Conservation (phyloP, 495 filamentous ascomycete species). For the Penicillium egyptiacum region DNA sequence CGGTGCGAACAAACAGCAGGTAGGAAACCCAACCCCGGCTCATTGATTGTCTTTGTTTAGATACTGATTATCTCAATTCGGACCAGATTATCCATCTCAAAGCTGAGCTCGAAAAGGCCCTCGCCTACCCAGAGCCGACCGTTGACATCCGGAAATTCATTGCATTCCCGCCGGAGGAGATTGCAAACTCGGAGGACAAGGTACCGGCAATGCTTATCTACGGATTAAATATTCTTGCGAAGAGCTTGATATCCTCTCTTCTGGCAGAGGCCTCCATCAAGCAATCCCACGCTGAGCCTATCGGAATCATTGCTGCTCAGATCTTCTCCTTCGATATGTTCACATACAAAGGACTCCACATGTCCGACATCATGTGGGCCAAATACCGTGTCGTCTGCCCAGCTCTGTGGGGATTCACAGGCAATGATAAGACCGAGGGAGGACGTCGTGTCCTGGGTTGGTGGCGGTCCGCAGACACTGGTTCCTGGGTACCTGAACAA, state of each 20-base stretch:
- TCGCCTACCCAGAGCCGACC: constrained; percentile 49
- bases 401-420: constrained; percentile 80
- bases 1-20: constrained; percentile 58
- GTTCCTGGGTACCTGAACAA: constrained; percentile 61
- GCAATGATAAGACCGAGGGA: constrained; percentile 68
- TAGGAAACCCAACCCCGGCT: constrained; percentile 15
- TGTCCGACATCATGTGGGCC: constrained; percentile 86
- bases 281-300: constrained; percentile 70
- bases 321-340: constrained; percentile 70
- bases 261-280: constrained; percentile 70
- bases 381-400: constrained; percentile 82
- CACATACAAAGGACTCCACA: constrained; percentile 64
- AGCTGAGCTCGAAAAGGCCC: constrained; percentile 45
- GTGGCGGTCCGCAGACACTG: constrained; percentile 55
- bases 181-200: constrained; percentile 54
- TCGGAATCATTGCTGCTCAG: constrained; percentile 73
- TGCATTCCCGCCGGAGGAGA: constrained; percentile 52
- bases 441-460: constrained; percentile 75
- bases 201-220: constrained; percentile 76
- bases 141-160: constrained; percentile 71
- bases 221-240: constrained; percentile 78
- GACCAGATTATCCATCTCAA: constrained; percentile 37
- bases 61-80: not conserved
- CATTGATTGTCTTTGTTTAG: not conserved
- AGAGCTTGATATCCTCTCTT: constrained; percentile 72